Evolutionary conservation across 495 filamentous ascomycete species (phyloP).

Genomic region (Xylaria bambusicola): DNA sequence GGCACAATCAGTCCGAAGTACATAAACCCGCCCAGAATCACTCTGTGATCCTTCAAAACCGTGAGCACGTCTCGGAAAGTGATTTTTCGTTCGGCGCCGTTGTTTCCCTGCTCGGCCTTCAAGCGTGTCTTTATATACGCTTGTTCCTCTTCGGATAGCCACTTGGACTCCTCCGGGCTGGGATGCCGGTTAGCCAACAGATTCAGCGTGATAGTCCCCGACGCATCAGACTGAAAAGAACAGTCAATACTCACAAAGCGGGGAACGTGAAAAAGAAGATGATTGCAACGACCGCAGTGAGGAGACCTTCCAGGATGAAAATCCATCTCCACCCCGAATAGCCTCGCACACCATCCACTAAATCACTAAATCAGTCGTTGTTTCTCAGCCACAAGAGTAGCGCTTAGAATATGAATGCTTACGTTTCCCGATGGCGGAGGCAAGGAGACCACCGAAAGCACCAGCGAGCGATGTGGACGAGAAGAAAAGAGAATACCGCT

Average conservation of each 20-base stretch:
- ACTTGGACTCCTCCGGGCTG: conserved; percentile 60
- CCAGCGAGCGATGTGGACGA: conserved; percentile 77
- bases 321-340: conserved; percentile 89
- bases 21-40: conserved; percentile 77
- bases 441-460: conserved; percentile 83
- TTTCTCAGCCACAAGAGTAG: neutral
- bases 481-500: conserved; percentile 90
- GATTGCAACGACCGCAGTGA: conserved; percentile 73
- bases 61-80: conserved; percentile 62
- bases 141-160: conserved; percentile 75
- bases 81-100: conserved; percentile 66
- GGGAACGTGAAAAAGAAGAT: conserved; percentile 80
- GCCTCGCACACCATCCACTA: conserved; percentile 62
- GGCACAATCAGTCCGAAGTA: conserved; percentile 89
- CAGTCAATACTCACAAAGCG: conserved; percentile 57
- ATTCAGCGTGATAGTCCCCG: neutral
- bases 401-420: conserved; percentile 9
- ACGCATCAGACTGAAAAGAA: neutral
- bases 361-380: conserved; percentile 19
- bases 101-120: conserved; percentile 73
- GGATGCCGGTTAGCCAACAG: neutral
- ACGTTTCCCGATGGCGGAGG: conserved; percentile 79
- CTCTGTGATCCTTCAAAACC: conserved; percentile 75
- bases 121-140: conserved; percentile 73
- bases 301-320: conserved; percentile 68